Percentiles rank a stretch among this genome's conserved stretches.
Conservation (phyloP, 2,329 filamentous ascomycete species). For the Lachnellula hyalina region DNA sequence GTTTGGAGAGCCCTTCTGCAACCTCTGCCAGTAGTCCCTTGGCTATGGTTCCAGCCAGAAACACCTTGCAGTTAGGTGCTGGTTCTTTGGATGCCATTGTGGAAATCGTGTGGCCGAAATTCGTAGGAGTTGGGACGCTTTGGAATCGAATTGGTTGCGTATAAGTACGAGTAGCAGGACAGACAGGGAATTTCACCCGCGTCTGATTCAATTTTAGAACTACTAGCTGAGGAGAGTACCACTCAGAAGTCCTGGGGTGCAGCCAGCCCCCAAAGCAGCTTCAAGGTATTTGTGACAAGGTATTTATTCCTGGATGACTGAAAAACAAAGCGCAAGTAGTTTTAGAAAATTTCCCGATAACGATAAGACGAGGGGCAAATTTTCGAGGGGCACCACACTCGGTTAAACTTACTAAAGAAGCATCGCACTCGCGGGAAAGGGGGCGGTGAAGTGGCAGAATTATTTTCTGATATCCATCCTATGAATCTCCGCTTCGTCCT, state of each 20-base stretch:
- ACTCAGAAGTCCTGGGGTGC: too few species aligned
- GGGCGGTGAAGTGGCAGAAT: neutral
- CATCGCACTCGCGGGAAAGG: neutral
- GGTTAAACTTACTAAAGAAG: neutral
- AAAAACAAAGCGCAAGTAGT: neutral
- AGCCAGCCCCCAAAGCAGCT: too few species aligned
- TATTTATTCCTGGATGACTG: too few species aligned
- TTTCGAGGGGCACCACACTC: neutral
- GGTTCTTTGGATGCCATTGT: conserved; percentile 12
- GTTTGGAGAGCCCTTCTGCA: conserved; percentile 63
- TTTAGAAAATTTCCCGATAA: conserved; percentile 1
- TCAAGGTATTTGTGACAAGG: too few species aligned
- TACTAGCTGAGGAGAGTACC: too few species aligned
- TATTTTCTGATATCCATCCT: neutral
- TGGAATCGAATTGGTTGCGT: neutral
- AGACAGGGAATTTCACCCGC: too few species aligned
- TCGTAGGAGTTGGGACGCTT: neutral
- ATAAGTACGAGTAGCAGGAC: too few species aligned
- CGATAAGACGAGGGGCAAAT: conserved; percentile 7
- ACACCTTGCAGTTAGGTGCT: conserved; percentile 73
- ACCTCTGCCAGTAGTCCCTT: conserved; percentile 77
- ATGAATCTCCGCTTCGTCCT: neutral
- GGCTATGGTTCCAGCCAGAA: conserved; percentile 82
- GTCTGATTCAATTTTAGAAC: too few species aligned
- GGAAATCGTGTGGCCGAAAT: neutral